phyloP scores from a whole-genome alignment of 2,329 filamentous ascomycete genomes.

The Xylaria hypoxylon region DNA sequence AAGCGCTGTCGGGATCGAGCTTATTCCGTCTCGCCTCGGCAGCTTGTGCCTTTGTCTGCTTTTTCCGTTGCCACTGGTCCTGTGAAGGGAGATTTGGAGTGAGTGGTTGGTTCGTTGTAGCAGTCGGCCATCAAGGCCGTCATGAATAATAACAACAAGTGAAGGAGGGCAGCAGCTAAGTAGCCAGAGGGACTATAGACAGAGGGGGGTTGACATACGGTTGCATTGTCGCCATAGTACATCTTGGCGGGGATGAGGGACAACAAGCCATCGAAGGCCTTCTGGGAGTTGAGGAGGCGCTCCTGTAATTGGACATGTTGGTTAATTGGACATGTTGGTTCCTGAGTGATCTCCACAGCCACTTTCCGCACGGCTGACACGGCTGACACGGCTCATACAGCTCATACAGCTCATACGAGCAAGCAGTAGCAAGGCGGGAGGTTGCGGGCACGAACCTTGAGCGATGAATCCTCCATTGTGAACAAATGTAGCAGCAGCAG shows the following conservation, averaged over 20 bases:
- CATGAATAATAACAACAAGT: background rate
- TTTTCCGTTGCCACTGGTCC: slow-evolving; percentile 96
- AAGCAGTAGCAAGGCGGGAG: slow-evolving; percentile 31
- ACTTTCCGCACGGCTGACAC: background rate
- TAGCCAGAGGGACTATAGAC: background rate
- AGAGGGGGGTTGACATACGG: slow-evolving; percentile 64
- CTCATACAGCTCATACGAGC: background rate
- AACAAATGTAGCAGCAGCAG: slow-evolving; percentile 4
- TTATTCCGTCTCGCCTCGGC: slow-evolving; percentile 86
- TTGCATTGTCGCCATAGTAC: slow-evolving; percentile 88
- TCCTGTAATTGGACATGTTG: slow-evolving; percentile 56
- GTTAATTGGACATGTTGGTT: slow-evolving; percentile 40
- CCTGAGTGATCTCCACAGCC: slow-evolving; percentile 34
- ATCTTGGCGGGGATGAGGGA: slow-evolving; percentile 90
- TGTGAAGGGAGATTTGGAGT: slow-evolving; percentile 53
- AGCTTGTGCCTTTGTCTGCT: slow-evolving; percentile 92
- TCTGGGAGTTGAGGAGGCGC: slow-evolving; percentile 68
- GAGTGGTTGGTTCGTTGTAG: slow-evolving; percentile 35
- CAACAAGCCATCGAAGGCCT: slow-evolving; percentile 87
- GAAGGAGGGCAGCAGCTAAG: background rate
- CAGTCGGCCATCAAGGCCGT: slow-evolving; percentile 13
- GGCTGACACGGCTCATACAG: too few relatives aligned
- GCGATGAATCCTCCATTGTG: slow-evolving; percentile 58
- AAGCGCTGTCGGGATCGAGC: slow-evolving; percentile 86
- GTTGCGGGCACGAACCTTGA: slow-evolving; percentile 58